These are phyloP conservation scores for Yarrowia galli DNA, from an alignment of 1,139 yeast genomes.

Conservation along the genomic window DNA sequence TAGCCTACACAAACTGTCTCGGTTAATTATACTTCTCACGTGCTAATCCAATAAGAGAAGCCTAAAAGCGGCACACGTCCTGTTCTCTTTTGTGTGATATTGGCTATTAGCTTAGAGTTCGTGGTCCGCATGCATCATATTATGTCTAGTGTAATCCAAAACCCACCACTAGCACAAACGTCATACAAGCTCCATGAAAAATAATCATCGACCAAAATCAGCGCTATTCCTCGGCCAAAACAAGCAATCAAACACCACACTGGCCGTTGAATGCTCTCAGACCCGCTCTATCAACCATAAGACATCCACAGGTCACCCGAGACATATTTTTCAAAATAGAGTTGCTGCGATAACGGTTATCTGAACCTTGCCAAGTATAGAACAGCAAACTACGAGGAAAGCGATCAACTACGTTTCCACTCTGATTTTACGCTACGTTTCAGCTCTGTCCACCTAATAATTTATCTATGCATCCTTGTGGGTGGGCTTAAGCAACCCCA, in stretches of 20 bases:
- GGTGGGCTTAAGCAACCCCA: slow-evolving; percentile 29
- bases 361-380: slow-evolving; percentile 36
- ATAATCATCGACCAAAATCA: not conserved
- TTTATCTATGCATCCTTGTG: slow-evolving; percentile 38
- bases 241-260: not conserved
- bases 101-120: not conserved
- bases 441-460: slow-evolving; percentile 24
- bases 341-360: slow-evolving; percentile 31
- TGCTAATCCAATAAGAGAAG: slow-evolving; percentile 21
- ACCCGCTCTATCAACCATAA: not conserved
- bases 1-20: slow-evolving; percentile 4
- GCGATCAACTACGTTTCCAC: not conserved
- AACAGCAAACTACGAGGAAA: slow-evolving; percentile 15
- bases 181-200: slow-evolving; percentile 2
- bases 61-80: not conserved
- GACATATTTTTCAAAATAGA: slow-evolving; percentile 14
- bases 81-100: not conserved
- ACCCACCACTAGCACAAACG: slow-evolving; percentile 7
- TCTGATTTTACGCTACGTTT: not conserved
- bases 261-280: not conserved
- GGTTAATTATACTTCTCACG: slow-evolving; percentile 23
- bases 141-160: slow-evolving; percentile 10
- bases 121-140: slow-evolving; percentile 5
- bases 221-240: not conserved
- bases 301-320: not conserved